A percentile compares a stretch with the other conserved stretches of the same genome.
Conservation (phyloP, 768 basidiomycete genomes). For the Hirschioporus abietinus region DNA sequence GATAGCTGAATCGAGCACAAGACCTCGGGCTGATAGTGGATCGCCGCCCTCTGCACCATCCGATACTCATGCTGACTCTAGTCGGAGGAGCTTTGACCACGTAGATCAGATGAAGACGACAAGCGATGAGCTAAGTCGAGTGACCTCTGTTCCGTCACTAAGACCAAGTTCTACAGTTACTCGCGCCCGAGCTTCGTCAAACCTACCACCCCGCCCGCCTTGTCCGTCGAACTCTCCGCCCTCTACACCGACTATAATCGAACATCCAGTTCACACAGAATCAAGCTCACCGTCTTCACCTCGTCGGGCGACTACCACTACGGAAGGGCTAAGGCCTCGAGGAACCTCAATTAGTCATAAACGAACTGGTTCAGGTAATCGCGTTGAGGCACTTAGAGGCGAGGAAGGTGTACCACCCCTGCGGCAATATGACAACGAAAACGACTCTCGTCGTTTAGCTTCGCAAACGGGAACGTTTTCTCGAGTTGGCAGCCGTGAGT, state of each 20-base stretch:
- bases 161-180: background rate
- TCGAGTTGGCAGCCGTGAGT: conserved; percentile 39
- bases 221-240: conserved; percentile 59
- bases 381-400: conserved; percentile 58
- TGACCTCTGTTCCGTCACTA: background rate
- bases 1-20: background rate
- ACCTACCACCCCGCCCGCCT: conserved; percentile 28
- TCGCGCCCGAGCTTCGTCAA: conserved; percentile 3
- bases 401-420: conserved; percentile 34
- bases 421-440: conserved; percentile 27
- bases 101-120: background rate
- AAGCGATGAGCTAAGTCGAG: background rate
- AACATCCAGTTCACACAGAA: conserved; percentile 24
- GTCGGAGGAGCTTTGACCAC: background rate
- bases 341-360: conserved; percentile 48
- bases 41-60: background rate
- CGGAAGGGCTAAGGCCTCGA: conserved; percentile 36
- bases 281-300: conserved; percentile 9
- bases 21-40: background rate
- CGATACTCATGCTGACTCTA: background rate
- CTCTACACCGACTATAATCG: conserved; percentile 40
- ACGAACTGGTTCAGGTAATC: conserved; percentile 50
- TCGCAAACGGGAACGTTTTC: background rate
- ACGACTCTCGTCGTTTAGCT: conserved; percentile 7
- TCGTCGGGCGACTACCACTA: background rate